phyloP scores from a whole-genome alignment of 768 basidiomycete genomes.

The Pleurotus djamor region DNA sequence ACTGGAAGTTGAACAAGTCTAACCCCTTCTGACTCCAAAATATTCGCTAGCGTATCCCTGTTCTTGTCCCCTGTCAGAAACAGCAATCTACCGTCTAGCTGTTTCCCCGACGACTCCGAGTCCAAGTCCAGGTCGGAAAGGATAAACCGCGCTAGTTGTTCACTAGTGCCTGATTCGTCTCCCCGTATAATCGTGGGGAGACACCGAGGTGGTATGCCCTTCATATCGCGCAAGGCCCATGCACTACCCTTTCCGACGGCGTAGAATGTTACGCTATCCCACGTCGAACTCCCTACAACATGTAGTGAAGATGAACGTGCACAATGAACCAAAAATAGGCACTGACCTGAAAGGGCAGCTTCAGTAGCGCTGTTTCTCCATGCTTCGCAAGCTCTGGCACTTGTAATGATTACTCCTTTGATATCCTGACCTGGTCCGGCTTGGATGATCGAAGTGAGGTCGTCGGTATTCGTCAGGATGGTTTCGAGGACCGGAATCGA shows the following conservation, averaged over 20 bases:
- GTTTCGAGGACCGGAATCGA: constrained; percentile 80
- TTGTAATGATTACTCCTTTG: constrained; percentile 75
- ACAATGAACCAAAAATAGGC: background rate
- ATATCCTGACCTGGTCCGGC: constrained; percentile 31
- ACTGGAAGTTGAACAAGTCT: constrained; percentile 55
- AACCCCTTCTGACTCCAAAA: constrained; percentile 45
- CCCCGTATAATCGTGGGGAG: constrained; percentile 33
- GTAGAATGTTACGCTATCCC: constrained; percentile 70
- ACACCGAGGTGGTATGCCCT: constrained; percentile 18
- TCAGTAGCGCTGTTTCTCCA: constrained; percentile 36
- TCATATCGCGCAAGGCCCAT: constrained; percentile 35
- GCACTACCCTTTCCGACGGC: constrained; percentile 74
- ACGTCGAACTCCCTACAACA: constrained; percentile 28
- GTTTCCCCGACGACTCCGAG: background rate
- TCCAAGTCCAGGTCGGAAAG: constrained; percentile 26
- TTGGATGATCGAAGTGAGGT: constrained; percentile 40
- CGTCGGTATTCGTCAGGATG: constrained; percentile 42
- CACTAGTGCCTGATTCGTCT: constrained; percentile 58
- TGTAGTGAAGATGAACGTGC: background rate
- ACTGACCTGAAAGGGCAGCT: constrained; percentile 7
- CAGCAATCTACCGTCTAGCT: constrained; percentile 37
- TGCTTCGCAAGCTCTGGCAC: constrained; percentile 73
- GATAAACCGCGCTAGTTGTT: constrained; percentile 65
- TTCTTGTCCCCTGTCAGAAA: constrained; percentile 91
- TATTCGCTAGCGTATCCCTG: constrained; percentile 56